Evolutionary conservation across 306 rosid species (phyloP), one percentile per base, ranked within the genome.

Genomic region (Carpinus viminea): DNA sequence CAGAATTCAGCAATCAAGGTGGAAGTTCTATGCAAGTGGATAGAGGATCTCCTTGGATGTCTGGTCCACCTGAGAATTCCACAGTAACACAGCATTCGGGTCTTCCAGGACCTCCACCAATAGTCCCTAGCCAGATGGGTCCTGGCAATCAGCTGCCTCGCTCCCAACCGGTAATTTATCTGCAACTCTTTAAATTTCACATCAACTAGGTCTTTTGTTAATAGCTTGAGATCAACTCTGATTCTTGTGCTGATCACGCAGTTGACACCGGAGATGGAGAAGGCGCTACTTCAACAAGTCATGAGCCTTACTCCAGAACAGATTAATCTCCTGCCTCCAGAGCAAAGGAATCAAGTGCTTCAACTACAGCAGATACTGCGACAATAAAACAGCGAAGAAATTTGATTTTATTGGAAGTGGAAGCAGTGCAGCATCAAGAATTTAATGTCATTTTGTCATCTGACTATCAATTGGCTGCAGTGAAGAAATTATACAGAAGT

Each of bases 231-330:
- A 70, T 70, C 52, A 11, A 8, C 7, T 3, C 2, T 65, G 20
- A 8, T 2, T 34, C 52, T 60, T 76, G 47, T 59, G 64, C 4
- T 45, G 46, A 24, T 85, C 68, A 69, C 85, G 81, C 80, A 96
- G 99, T 87, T 96, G 89, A 83, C 87, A 61, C 96, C 92, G 36
- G 99, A 95, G 64, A 91, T 90, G 98, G 99, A 95, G 90, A 91
- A 90, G 89, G 92, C 91, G 1, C 82, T 93, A 79, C 99, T 93
- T 77, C 99, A 96, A 83, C 99, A 93, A 79, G 99, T 96, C 79
- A 96, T 93, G 99, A 93, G 93, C 86, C 97, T 96, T 73, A 91
- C 98, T 52, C 96, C 89, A 0, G 98, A 90, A 64, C 96, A 91
- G 85, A 89, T 93, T 60, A 87, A 93, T 85, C 91, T 93, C 38